Base-by-base conservation (phyloP, 2,329 filamentous ascomycete species). In the Davidsoniella australis region DNA sequence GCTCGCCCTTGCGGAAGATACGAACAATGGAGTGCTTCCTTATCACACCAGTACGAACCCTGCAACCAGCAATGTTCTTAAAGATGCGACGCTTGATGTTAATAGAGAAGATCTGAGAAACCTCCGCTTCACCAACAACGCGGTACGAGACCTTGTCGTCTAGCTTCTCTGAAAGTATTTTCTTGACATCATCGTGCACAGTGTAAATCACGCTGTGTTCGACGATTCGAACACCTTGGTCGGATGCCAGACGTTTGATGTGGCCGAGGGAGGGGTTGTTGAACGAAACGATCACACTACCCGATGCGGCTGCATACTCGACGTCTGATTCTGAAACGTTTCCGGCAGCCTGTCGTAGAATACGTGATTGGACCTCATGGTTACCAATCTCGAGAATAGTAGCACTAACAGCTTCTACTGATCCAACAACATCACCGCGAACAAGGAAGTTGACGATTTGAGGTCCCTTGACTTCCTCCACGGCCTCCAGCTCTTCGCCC, bases 361-460 rank as follows among this genome's bases (percentile, higher is more conserved):
- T 71, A 50, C 78, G 76, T 12, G 88, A 75, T 29, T 71, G 75
- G 38, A 95, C 80, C 61, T 96, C 86, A 57, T 86, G 79, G 65
- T 82, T 94, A 55, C 88, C 87, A 54, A 95, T 71, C 52, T 81
- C 77, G 53, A 78, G 68, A 52, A 98, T 72, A 7, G 82, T 80
- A 45, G 85, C 81, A 53, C 80, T 71, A 2, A 96, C 82, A 2
- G 91, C 91, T 67, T 98, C 91, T 0, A 88, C 87, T 0, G 89
- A 96, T 37, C 91, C 91, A 54, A 82, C 84, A 16, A 96, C 91
- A 58, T 98, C 91, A 48, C 81, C 88, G 64, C 93, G 94, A 66
- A 98, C 71, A 52, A 91, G 77, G 63, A 96, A 91, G 57, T 82
- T 82, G 44, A 94, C 72, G 14, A 73, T 66, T 46, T 69, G 68